Percentiles rank a stretch among this genome's conserved stretches.
phyloP scores from a whole-genome alignment of 192 early-diverging fungal species.

The Coemansia sp. region DNA sequence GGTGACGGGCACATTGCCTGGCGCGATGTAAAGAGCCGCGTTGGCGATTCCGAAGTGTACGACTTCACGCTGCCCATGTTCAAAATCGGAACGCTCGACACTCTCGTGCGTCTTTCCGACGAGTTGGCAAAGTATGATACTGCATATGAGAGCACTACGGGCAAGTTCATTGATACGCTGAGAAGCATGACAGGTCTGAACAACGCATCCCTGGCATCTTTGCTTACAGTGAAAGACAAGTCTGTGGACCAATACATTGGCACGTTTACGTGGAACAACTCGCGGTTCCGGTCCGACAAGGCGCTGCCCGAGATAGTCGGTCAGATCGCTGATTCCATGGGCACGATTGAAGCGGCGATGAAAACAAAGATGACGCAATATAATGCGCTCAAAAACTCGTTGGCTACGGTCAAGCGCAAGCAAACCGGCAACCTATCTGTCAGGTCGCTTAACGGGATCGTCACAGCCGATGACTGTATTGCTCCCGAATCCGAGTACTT shows the following conservation, averaged over 20 bases:
- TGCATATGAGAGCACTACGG: conserved; percentile 69
- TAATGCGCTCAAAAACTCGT: conserved; percentile 76
- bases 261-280: conserved; percentile 92
- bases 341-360: conserved; percentile 83
- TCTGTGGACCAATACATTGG: conserved; percentile 84
- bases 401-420: conserved; percentile 84
- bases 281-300: conserved; percentile 95
- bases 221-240: conserved; percentile 54
- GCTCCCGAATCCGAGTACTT: conserved; percentile 89
- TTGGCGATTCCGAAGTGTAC: conserved; percentile 80
- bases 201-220: conserved; percentile 10
- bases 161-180: conserved; percentile 88
- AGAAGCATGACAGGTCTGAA: conserved; percentile 57
- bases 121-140: conserved; percentile 88
- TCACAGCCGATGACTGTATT: conserved; percentile 91
- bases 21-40: conserved; percentile 37
- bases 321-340: conserved; percentile 83
- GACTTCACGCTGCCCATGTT: conserved; percentile 89
- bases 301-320: conserved; percentile 82
- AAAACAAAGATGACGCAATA: conserved; percentile 90
- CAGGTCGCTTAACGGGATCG: conserved; percentile 79
- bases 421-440: conserved; percentile 89
- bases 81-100: conserved; percentile 86
- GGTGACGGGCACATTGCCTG: conserved; percentile 65
- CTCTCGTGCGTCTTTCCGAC: conserved; percentile 91